These are phyloP conservation scores for Triangularia verruculosa DNA, from an alignment of 2,329 filamentous ascomycete species.

Conservation along the genomic window DNA sequence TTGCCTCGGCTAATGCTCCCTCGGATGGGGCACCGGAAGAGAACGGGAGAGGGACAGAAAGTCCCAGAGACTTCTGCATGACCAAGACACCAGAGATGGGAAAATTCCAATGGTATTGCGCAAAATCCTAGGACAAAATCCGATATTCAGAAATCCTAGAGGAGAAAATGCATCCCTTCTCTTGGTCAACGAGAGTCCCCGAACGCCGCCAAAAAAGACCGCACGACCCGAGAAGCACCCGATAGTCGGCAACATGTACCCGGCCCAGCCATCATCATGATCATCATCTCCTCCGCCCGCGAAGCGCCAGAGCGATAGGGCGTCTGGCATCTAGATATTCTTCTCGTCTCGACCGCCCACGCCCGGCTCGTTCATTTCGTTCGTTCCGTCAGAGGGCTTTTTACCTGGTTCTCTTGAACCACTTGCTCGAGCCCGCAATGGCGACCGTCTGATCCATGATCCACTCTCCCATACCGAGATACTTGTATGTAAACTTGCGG, in stretches of 20 bases:
- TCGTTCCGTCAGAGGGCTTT: neutral
- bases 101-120: conserved; percentile 7
- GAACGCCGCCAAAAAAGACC: conserved; percentile 14
- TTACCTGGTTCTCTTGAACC: conserved; percentile 86
- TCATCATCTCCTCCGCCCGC: neutral
- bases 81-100: neutral
- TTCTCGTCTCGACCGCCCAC: neutral
- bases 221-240: neutral
- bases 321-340: neutral
- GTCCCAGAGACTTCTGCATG: neutral
- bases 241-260: conserved; percentile 5
- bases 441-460: conserved; percentile 97
- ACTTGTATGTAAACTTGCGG: conserved; percentile 81
- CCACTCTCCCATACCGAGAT: conserved; percentile 93
- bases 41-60: conserved; percentile 1
- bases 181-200: conserved; percentile 8
- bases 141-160: conserved; percentile 1
- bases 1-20: conserved; percentile 3
- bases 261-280: conserved; percentile 5
- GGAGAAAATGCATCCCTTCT: conserved; percentile 4
- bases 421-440: conserved; percentile 81
- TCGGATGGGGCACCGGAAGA: conserved; percentile 6
- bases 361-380: neutral
- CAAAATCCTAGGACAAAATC: neutral
- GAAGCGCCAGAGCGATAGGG: neutral